Percentiles rank a stretch among this genome's conserved stretches.
phyloP scores from a whole-genome alignment of 306 rosid genomes.

The Vigna unguiculata region DNA sequence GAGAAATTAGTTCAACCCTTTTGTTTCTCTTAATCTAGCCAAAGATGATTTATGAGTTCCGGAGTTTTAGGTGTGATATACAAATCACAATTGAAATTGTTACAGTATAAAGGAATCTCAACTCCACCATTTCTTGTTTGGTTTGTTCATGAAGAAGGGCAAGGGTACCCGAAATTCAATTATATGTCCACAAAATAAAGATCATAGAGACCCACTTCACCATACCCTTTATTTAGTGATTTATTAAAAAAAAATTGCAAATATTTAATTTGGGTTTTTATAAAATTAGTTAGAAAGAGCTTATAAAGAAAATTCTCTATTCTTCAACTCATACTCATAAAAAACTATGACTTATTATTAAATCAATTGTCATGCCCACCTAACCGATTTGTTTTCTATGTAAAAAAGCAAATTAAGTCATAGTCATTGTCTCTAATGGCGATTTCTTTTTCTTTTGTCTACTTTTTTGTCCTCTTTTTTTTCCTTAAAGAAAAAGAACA shows the following conservation, averaged over 20 bases:
- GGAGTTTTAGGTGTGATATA: neutral
- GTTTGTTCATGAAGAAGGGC: neutral
- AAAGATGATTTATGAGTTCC: neutral
- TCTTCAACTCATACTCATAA: neutral
- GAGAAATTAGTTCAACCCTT: neutral
- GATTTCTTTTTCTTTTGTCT: neutral
- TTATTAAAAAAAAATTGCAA: neutral
- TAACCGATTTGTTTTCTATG: constrained; percentile 27
- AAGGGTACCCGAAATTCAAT: neutral
- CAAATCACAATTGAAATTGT: constrained; percentile 1
- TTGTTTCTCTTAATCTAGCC: constrained; percentile 36
- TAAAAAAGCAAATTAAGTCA: constrained; percentile 34
- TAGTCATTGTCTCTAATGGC: constrained; percentile 5
- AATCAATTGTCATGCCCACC: constrained; percentile 21
- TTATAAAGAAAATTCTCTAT: neutral
- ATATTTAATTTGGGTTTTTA: neutral
- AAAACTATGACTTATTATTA: neutral
- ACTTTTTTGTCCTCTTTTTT: neutral
- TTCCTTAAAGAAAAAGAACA: constrained; percentile 16
- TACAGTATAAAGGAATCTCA: constrained; percentile 16
- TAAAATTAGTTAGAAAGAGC: neutral
- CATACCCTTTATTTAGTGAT: neutral
- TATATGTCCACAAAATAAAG: neutral
- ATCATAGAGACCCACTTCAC: constrained; percentile 35
- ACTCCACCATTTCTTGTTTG: constrained; percentile 9